Conservation (phyloP, 495 filamentous ascomycete genomes). For the Penicillium odoratum region DNA sequence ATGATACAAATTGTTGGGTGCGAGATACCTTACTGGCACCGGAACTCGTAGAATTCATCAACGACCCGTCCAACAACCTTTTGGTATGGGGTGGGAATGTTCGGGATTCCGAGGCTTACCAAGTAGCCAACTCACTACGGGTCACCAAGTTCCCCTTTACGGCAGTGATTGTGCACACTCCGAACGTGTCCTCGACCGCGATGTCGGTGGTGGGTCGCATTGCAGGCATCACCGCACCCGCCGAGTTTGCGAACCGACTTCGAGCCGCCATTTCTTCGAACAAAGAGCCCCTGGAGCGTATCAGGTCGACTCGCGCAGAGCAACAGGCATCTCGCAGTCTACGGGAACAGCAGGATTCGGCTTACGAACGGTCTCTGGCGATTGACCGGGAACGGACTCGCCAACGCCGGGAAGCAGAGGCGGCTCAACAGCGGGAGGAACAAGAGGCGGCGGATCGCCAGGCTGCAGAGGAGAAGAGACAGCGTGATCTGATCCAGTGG, state of each 20-base stretch:
- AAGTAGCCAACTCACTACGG: constrained; percentile 77
- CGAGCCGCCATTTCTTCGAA: constrained; percentile 69
- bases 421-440: constrained; percentile 60
- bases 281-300: constrained; percentile 63
- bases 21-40: constrained; percentile 75
- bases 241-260: constrained; percentile 69
- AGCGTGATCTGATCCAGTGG: constrained; percentile 68
- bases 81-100: constrained; percentile 91
- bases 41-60: constrained; percentile 71
- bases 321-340: constrained; percentile 76
- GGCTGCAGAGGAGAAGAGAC: constrained; percentile 59
- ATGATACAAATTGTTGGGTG: constrained; percentile 84
- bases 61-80: constrained; percentile 69
- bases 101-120: constrained; percentile 88
- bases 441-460: constrained; percentile 62
- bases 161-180: constrained; percentile 79
- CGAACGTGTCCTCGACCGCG: constrained; percentile 71
- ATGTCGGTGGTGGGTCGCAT: constrained; percentile 85
- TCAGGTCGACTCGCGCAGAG: constrained; percentile 67
- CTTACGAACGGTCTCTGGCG: constrained; percentile 88
- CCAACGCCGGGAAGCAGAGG: constrained; percentile 71
- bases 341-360: constrained; percentile 80
- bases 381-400: constrained; percentile 81
- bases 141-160: constrained; percentile 91
- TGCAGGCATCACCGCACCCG: constrained; percentile 63